phyloP scores from a whole-genome alignment of 1,284 basidiomycete genomes.

The Tremellales sp. region DNA sequence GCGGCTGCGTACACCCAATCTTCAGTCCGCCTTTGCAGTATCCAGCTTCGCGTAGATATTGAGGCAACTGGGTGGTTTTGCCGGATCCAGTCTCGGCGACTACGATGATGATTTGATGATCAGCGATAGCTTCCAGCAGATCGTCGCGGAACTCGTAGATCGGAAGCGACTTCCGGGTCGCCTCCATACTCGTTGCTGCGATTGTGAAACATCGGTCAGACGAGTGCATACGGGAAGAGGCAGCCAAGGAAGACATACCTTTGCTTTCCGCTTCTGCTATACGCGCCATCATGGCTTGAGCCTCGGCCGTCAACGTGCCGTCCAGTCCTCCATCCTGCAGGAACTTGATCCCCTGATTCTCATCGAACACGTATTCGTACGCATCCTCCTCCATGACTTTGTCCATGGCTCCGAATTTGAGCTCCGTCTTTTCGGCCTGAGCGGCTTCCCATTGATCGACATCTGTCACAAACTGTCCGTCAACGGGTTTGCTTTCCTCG shows the following conservation, averaged over 20 bases:
- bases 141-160: conserved; percentile 83
- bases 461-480: conserved; percentile 90
- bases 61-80: conserved; percentile 96
- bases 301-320: conserved; percentile 78
- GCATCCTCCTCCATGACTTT: conserved; percentile 69
- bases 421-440: conserved; percentile 84
- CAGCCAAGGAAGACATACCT: conserved; percentile 56
- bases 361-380: conserved; percentile 98
- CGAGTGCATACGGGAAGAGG: neutral
- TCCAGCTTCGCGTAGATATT: conserved; percentile 96
- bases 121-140: conserved; percentile 79
- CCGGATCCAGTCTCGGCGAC: conserved; percentile 94
- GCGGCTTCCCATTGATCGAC: conserved; percentile 93
- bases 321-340: conserved; percentile 77
- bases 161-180: conserved; percentile 84
- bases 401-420: conserved; percentile 85
- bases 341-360: conserved; percentile 93
- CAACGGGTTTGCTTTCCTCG: conserved; percentile 68
- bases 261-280: conserved; percentile 88
- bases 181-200: conserved; percentile 79
- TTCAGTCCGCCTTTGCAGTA: conserved; percentile 85
- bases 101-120: conserved; percentile 88
- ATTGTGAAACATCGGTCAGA: conserved; percentile 3
- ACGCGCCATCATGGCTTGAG: conserved; percentile 77
- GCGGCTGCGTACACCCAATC: conserved; percentile 96